phyloP scores from a whole-genome alignment of 169 alveolate species.

The Plasmodium yoelii region DNA sequence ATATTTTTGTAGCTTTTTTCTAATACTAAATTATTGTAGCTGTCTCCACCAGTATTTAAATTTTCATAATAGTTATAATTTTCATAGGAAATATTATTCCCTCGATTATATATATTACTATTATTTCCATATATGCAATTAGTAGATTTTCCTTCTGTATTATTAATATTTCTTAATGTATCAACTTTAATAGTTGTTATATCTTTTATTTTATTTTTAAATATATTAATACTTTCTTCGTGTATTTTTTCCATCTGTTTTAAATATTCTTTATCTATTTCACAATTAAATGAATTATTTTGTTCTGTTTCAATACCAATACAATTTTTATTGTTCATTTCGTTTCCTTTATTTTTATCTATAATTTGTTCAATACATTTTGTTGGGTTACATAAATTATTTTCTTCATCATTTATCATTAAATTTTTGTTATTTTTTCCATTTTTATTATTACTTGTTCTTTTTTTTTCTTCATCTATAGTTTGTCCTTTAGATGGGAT shows the following conservation, averaged over 20 bases:
- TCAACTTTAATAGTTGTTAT: conserved; percentile 4
- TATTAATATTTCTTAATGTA: conserved; percentile 6
- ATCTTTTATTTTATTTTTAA: conserved; percentile 34
- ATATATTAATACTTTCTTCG: conserved; percentile 14
- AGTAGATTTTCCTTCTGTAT: background rate
- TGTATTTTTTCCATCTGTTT: conserved; percentile 27
- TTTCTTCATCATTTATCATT: background rate
- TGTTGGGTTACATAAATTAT: background rate
- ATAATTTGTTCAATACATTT: too few relatives aligned
- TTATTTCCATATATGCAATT: background rate
- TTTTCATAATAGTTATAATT: background rate
- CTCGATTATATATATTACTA: background rate
- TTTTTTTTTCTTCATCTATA: too few relatives aligned
- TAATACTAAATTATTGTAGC: background rate
- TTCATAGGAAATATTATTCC: background rate
- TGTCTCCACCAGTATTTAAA: background rate
- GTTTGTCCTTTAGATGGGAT: too few relatives aligned
- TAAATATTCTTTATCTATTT: conserved; percentile 4
- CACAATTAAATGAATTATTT: conserved; percentile 7
- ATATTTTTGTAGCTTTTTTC: conserved; percentile 27
- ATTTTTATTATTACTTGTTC: background rate
- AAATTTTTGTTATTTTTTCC: background rate
- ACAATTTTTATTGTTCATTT: too few relatives aligned
- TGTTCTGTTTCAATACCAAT: background rate
- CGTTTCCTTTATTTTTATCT: too few relatives aligned